Evolutionary conservation across 345 rosid genomes (phyloP).

Genomic region (Odontarrhena argentea): DNA sequence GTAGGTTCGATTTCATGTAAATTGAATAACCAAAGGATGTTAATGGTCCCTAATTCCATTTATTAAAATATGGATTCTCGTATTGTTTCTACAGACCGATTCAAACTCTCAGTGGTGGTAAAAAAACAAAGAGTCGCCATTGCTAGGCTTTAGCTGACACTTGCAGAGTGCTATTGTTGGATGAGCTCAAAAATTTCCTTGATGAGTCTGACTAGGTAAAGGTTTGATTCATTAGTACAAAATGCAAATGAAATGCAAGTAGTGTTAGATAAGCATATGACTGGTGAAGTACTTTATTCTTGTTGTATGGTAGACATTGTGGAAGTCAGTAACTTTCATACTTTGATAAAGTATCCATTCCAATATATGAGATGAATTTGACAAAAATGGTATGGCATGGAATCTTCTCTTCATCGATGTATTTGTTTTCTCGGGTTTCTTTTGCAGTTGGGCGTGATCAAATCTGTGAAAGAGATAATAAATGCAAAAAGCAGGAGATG

Average conservation of each 20-base stretch:
- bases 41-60: background rate
- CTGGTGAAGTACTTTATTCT: conserved; percentile 14
- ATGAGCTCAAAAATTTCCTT: conserved; percentile 92
- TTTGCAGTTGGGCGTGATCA: conserved; percentile 77
- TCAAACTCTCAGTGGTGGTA: conserved; percentile 97
- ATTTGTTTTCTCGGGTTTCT: conserved; percentile 11
- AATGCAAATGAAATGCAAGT: background rate
- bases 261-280: conserved; percentile 1
- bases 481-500: conserved; percentile 55
- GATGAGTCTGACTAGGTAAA: conserved; percentile 86
- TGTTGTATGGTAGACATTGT: conserved; percentile 18
- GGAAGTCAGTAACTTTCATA: background rate
- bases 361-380: background rate
- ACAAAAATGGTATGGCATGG: background rate
- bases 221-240: background rate
- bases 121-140: conserved; percentile 94
- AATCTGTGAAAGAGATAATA: conserved; percentile 69
- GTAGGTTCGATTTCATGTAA: conserved; percentile 33
- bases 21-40: conserved; percentile 1
- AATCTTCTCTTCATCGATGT: background rate
- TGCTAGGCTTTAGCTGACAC: conserved; percentile 98
- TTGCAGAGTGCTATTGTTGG: conserved; percentile 78
- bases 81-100: conserved; percentile 69
- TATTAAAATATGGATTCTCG: background rate
- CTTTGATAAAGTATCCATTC: background rate